Conservation (phyloP, 495 filamentous ascomycete genomes). For the Neurospora hispaniola region DNA sequence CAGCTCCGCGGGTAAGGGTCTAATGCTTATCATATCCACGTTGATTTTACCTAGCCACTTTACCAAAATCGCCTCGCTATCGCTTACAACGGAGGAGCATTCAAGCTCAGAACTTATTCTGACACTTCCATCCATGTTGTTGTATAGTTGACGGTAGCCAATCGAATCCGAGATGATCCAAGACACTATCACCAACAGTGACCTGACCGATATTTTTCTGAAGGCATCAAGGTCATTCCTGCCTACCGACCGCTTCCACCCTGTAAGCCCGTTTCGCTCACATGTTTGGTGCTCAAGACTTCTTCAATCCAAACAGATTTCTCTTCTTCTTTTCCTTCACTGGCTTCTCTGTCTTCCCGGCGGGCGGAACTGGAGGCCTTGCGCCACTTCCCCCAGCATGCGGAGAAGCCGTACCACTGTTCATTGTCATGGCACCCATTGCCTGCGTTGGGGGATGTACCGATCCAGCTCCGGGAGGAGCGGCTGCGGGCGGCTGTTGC, state of each 20-base stretch:
- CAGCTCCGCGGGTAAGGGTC: neutral
- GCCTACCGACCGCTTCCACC: neutral
- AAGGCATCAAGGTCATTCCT: neutral
- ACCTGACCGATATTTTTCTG: neutral
- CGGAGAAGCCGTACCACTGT: conserved; percentile 14
- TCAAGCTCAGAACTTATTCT: neutral
- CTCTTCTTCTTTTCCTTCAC: conserved; percentile 66
- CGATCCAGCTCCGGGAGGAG: conserved; percentile 20
- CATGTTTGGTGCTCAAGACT: conserved; percentile 11
- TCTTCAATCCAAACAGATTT: conserved; percentile 66
- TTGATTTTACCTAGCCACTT: neutral
- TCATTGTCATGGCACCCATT: conserved; percentile 22
- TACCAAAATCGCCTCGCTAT: neutral
- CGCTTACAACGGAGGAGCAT: neutral
- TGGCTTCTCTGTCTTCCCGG: conserved; percentile 36
- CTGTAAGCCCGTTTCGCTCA: neutral
- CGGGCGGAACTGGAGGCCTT: conserved; percentile 25
- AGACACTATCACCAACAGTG: neutral
- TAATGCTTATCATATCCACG: neutral
- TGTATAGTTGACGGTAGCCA: neutral
- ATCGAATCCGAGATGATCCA: neutral
- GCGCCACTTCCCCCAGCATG: conserved; percentile 12
- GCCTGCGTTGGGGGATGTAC: conserved; percentile 22
- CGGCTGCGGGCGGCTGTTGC: neutral
- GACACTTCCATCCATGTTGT: neutral